Percentiles rank a stretch among this genome's conserved stretches.
phyloP scores from a whole-genome alignment of 345 rosid species.

The Xanthoceras sorbifolium region DNA sequence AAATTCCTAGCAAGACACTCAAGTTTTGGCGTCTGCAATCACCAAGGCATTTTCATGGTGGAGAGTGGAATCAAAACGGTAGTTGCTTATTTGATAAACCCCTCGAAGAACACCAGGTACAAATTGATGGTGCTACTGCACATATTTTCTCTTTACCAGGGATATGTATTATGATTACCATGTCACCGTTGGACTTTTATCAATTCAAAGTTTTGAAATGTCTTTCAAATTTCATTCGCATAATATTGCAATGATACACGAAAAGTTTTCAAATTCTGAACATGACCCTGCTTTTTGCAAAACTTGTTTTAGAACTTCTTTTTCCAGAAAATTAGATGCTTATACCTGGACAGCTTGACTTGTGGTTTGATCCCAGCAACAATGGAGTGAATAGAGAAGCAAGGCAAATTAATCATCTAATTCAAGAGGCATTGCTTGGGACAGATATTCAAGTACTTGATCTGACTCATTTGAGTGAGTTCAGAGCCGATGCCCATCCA shows the following conservation, averaged over 20 bases:
- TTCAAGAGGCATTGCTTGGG: slow-evolving; percentile 44
- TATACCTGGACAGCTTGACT: slow-evolving; percentile 76
- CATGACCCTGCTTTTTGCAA: neutral
- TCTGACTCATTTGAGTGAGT: slow-evolving; percentile 79
- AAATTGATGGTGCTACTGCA: neutral
- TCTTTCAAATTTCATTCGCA: neutral
- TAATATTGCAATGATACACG: neutral
- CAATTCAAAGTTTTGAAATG: neutral
- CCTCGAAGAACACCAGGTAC: slow-evolving; percentile 70
- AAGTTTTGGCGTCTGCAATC: slow-evolving; percentile 96
- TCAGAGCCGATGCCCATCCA: slow-evolving; percentile 93
- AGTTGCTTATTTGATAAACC: slow-evolving; percentile 81
- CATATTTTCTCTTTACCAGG: neutral
- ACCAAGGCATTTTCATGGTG: slow-evolving; percentile 86
- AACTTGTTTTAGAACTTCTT: neutral
- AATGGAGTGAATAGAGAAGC: slow-evolving; percentile 90
- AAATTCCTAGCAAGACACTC: slow-evolving; percentile 59
- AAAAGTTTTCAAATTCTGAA: neutral
- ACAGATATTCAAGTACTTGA: slow-evolving; percentile 63
- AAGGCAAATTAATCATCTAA: slow-evolving; percentile 60
- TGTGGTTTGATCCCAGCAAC: slow-evolving; percentile 92
- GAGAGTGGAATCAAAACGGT: slow-evolving; percentile 96
- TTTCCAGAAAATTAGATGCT: slow-evolving; percentile 21
- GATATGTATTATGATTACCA: neutral
- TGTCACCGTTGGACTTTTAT: neutral